Percentiles rank a stretch among this genome's conserved stretches.
Conservation (phyloP, 1,284 basidiomycete species). For the Moesziomyces parantarcticus region DNA sequence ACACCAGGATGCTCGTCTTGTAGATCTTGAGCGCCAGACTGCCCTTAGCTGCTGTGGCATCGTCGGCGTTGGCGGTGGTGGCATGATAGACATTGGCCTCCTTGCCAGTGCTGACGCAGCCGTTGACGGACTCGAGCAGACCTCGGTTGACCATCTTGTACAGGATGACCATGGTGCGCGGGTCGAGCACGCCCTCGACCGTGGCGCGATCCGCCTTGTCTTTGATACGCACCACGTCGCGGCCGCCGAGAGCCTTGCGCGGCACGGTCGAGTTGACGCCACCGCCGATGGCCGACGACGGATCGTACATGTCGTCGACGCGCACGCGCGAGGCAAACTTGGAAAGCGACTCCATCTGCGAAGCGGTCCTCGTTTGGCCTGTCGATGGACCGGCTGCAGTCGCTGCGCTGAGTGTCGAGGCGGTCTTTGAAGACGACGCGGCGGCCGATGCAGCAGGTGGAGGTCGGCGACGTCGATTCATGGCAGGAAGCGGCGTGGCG, state of each 20-base stretch:
- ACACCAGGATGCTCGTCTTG: conserved; percentile 96
- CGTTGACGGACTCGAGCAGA: conserved; percentile 59
- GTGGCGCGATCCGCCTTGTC: conserved; percentile 67
- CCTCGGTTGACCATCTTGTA: conserved; percentile 66
- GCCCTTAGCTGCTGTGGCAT: conserved; percentile 15
- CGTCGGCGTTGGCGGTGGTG: conserved; percentile 36
- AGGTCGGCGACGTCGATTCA: conserved; percentile 47
- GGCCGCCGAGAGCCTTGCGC: conserved; percentile 57
- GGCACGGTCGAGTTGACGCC: conserved; percentile 60
- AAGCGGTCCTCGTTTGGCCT: conserved; percentile 39
- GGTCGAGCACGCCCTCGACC: conserved; percentile 65
- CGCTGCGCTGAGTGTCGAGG: conserved; percentile 5
- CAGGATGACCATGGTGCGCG: conserved; percentile 64
- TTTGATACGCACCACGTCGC: conserved; percentile 53
- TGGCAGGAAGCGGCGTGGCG: conserved; percentile 43
- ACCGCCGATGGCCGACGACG: conserved; percentile 60
- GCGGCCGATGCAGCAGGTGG: conserved; percentile 4
- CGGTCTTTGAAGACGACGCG: conserved; percentile 1
- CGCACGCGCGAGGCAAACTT: conserved; percentile 58
- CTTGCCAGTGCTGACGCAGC: conserved; percentile 64
- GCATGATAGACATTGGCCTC: conserved; percentile 67
- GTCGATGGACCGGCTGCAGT: conserved; percentile 23
- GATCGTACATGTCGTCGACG: conserved; percentile 60
- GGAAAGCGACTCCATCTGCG: conserved; percentile 60
- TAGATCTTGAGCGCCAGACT: conserved; percentile 86